phyloP scores from a whole-genome alignment of 2,329 filamentous ascomycete genomes.

The Chaetomium olivaceum region DNA sequence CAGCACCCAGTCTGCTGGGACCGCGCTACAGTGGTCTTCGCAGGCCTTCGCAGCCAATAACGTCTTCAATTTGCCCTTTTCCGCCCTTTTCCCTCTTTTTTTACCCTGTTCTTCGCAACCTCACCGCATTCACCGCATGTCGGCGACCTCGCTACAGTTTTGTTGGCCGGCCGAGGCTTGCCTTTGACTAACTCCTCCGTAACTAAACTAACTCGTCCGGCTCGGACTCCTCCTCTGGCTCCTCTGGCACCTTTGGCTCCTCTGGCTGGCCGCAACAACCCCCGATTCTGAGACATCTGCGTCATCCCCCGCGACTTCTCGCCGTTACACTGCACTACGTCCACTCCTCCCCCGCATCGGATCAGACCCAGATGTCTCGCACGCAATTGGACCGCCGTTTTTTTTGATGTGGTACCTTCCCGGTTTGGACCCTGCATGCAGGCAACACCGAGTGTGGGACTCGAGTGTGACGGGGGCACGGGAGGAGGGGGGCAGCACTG shows the following conservation, averaged over 20 bases:
- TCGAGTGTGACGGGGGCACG: too few species aligned
- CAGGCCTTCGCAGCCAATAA: neutral
- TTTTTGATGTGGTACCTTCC: neutral
- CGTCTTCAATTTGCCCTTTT: neutral
- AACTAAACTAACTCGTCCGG: too few species aligned
- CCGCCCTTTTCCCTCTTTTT: neutral
- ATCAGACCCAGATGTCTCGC: neutral
- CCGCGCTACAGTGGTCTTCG: neutral
- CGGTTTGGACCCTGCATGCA: neutral
- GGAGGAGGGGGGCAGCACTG: too few species aligned
- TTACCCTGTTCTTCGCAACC: too few species aligned
- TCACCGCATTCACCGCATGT: neutral
- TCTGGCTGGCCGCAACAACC: neutral
- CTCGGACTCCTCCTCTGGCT: too few species aligned
- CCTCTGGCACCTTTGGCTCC: too few species aligned
- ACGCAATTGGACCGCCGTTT: neutral
- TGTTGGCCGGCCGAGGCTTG: neutral
- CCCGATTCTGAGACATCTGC: neutral
- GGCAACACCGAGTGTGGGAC: neutral
- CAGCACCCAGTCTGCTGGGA: neutral
- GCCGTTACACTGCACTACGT: conserved; percentile 6
- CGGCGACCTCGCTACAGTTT: neutral
- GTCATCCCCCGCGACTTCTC: neutral
- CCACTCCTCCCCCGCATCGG: neutral
- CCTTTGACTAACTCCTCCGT: too few species aligned